A percentile compares a stretch with the other conserved stretches of the same genome.
These are phyloP conservation scores for Ophioceras dolichostomum DNA, from an alignment of 2,329 filamentous ascomycete genomes.

Conservation along the genomic window DNA sequence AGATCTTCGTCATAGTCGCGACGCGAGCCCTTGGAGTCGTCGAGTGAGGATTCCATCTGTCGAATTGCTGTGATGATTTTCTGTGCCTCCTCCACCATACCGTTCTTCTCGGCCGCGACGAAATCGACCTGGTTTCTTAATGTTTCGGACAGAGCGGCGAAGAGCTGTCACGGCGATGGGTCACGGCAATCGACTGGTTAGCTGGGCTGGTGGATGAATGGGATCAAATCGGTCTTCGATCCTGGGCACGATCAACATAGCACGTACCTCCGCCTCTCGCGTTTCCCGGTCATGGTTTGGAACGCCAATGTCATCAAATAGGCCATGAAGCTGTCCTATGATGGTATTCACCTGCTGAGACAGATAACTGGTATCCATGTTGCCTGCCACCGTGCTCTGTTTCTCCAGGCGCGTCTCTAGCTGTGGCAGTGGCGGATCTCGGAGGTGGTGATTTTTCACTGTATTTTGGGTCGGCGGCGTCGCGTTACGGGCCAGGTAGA, in stretches of 20 bases:
- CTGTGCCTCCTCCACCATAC: constrained; percentile 81
- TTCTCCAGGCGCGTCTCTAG: too few relatives aligned
- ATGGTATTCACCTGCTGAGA: constrained; percentile 93
- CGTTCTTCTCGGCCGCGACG: constrained; percentile 80
- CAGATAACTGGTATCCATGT: constrained; percentile 84
- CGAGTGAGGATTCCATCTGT: constrained; percentile 87
- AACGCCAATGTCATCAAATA: constrained; percentile 98
- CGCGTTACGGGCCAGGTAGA: too few relatives aligned
- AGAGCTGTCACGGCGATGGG: constrained; percentile 47
- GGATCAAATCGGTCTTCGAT: too few relatives aligned
- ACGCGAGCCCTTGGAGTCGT: constrained; percentile 58
- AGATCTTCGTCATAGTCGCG: constrained; percentile 49
- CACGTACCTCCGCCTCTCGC: constrained; percentile 72
- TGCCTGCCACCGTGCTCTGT: too few relatives aligned
- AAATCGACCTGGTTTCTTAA: constrained; percentile 79
- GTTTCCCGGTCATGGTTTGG: constrained; percentile 82
- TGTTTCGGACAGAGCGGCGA: constrained; percentile 81
- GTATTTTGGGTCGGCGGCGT: too few relatives aligned
- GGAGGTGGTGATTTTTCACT: too few relatives aligned
- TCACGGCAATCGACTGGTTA: too few relatives aligned
- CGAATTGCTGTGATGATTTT: constrained; percentile 73
- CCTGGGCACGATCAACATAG: constrained; percentile 2
- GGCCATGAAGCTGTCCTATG: constrained; percentile 80
- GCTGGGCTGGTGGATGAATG: too few relatives aligned
- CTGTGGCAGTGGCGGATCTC: too few relatives aligned